A percentile compares a stretch with the other conserved stretches of the same genome.
phyloP scores from a whole-genome alignment of 495 filamentous ascomycete species.

The Xylaria sp. region DNA sequence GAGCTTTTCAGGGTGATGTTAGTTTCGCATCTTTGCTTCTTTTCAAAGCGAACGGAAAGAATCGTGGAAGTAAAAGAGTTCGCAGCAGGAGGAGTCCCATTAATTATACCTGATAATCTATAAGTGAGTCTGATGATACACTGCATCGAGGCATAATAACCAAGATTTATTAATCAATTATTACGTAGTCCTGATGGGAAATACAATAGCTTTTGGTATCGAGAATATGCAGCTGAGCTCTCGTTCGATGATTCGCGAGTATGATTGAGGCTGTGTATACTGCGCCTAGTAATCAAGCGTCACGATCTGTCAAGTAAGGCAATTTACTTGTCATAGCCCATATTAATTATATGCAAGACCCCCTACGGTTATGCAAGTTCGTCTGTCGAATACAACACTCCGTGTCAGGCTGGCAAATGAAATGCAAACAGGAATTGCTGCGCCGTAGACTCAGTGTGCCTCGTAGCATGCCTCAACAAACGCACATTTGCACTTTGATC shows the following conservation, averaged over 20 bases:
- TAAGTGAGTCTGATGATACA: neutral
- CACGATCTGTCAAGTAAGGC: neutral
- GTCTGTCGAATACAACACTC: neutral
- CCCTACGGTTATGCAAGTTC: neutral
- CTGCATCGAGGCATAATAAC: neutral
- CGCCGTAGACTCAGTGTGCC: neutral
- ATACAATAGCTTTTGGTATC: too few species aligned
- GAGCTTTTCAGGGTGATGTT: neutral
- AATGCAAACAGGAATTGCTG: neutral
- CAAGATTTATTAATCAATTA: neutral
- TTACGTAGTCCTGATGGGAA: neutral
- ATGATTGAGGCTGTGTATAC: neutral
- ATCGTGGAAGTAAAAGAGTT: neutral
- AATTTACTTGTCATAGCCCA: neutral
- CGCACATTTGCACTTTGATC: too few species aligned
- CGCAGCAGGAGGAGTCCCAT: too few species aligned
- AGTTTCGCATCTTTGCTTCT: neutral
- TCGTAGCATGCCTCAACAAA: neutral
- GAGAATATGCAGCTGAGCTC: neutral
- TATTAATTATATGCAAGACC: neutral
- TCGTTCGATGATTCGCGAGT: neutral
- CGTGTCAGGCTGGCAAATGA: neutral
- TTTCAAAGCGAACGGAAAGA: neutral
- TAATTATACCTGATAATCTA: neutral
- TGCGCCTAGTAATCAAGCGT: neutral